A percentile compares a stretch with the other conserved stretches of the same genome.
phyloP scores from a whole-genome alignment of 805 yeast genomes.

The Candida sphagnicola region DNA sequence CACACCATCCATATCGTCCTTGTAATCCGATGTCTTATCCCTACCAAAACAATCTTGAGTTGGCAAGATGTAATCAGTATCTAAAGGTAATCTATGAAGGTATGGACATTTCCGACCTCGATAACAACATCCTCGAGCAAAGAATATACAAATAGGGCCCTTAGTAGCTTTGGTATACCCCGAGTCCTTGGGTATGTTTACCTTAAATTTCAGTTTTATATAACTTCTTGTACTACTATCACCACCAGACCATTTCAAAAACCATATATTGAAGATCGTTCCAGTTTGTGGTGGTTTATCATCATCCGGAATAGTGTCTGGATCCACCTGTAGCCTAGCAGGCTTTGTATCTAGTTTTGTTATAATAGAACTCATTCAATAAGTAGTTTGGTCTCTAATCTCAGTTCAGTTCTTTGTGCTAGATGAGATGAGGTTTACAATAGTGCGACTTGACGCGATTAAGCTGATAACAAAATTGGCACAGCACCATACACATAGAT shows the following conservation, averaged over 20 bases:
- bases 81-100: slow-evolving; percentile 70
- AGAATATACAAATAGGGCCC: slow-evolving; percentile 66
- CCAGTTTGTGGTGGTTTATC: slow-evolving; percentile 79
- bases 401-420: too few relatives aligned
- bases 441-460: too few relatives aligned
- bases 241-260: slow-evolving; percentile 82
- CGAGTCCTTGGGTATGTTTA: slow-evolving; percentile 58
- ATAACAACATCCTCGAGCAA: slow-evolving; percentile 85
- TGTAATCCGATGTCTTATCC: slow-evolving; percentile 72
- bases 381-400: too few relatives aligned
- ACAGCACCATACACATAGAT: too few relatives aligned
- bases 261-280: slow-evolving; percentile 82
- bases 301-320: slow-evolving; percentile 49
- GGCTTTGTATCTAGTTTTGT: slow-evolving; percentile 20
- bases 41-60: slow-evolving; percentile 91
- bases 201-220: slow-evolving; percentile 53
- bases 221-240: slow-evolving; percentile 43
- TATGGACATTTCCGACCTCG: slow-evolving; percentile 74
- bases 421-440: neutral
- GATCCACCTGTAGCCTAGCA: slow-evolving; percentile 74
- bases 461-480: too few relatives aligned
- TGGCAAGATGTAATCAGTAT: slow-evolving; percentile 52
- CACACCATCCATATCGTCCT: slow-evolving; percentile 94
- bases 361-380: neutral
- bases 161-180: slow-evolving; percentile 71